phyloP scores from a whole-genome alignment of 129 eudicot genomes.

The Kitagawia praeruptora region DNA sequence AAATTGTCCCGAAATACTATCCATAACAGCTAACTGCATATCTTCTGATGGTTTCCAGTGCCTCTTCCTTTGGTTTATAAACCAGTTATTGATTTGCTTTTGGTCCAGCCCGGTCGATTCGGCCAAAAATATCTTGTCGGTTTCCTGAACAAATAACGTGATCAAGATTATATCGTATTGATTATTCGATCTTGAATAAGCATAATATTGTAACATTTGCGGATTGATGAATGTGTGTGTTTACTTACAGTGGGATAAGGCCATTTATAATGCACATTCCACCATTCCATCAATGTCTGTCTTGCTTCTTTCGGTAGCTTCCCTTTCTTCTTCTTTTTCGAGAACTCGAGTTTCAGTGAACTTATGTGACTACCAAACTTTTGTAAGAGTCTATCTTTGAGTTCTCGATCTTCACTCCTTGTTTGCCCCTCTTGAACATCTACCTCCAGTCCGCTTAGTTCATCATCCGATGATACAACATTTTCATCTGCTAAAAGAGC shows the following conservation, averaged over 20 bases:
- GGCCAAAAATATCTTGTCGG: conserved; percentile 65
- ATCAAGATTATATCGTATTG: neutral
- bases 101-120: conserved; percentile 76
- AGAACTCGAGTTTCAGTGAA: conserved; percentile 55
- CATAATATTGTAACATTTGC: no score
- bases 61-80: conserved; percentile 81
- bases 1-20: conserved; percentile 56
- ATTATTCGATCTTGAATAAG: neutral
- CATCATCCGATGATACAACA: conserved; percentile 54
- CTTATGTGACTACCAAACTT: conserved; percentile 75
- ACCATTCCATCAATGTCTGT: conserved; percentile 77
- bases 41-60: conserved; percentile 93
- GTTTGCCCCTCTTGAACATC: conserved; percentile 38
- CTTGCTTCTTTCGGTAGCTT: conserved; percentile 88
- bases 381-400: conserved; percentile 55
- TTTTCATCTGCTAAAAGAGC: conserved; percentile 21
- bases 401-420: conserved; percentile 56
- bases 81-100: conserved; percentile 93
- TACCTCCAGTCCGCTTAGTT: conserved; percentile 59
- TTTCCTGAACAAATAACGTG: conserved; percentile 37
- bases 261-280: conserved; percentile 90
- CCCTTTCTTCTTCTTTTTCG: conserved; percentile 80
- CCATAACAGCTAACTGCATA: conserved; percentile 81
- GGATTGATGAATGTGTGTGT: neutral
- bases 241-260: conserved; percentile 84